Percentiles rank a stretch among this genome's conserved stretches.
phyloP scores from a whole-genome alignment of 352 stramenopile species.

The Pythium brachiatum region DNA sequence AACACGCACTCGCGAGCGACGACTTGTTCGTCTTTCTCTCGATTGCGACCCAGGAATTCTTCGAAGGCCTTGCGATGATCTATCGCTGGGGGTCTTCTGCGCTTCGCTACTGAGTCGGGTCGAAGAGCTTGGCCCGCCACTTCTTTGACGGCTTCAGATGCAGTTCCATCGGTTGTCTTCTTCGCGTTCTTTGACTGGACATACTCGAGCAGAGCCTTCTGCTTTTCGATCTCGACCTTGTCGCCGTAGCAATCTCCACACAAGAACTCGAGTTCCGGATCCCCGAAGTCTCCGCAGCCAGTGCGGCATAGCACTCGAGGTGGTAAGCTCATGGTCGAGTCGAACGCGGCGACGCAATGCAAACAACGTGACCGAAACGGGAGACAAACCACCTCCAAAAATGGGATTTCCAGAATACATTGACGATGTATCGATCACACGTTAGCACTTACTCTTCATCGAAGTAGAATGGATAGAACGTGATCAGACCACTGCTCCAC shows the following conservation, averaged over 20 bases:
- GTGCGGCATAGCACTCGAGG: conserved; percentile 46
- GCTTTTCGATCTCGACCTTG: conserved; percentile 38
- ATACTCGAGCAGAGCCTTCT: conserved; percentile 42
- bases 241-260: conserved; percentile 70
- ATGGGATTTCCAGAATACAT: conserved; percentile 5
- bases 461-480: conserved; percentile 82
- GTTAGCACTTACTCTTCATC: conserved; percentile 30
- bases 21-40: conserved; percentile 39
- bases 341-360: too few relatives aligned
- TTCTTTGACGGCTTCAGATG: background rate
- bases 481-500: conserved; percentile 77
- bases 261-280: conserved; percentile 56
- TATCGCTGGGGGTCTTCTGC: conserved; percentile 39
- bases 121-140: background rate
- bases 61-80: conserved; percentile 59
- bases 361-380: conserved; percentile 3
- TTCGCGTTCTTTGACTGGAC: conserved; percentile 11
- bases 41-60: conserved; percentile 38
- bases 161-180: background rate
- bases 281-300: conserved; percentile 55
- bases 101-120: background rate
- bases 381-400: background rate
- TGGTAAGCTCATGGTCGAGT: conserved; percentile 42
- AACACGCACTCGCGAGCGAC: conserved; percentile 52
- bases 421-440: background rate